Percentiles rank a stretch among this genome's conserved stretches.
These are phyloP conservation scores for Tylopilus balloui DNA, from an alignment of 768 basidiomycete genomes.

Conservation along the genomic window DNA sequence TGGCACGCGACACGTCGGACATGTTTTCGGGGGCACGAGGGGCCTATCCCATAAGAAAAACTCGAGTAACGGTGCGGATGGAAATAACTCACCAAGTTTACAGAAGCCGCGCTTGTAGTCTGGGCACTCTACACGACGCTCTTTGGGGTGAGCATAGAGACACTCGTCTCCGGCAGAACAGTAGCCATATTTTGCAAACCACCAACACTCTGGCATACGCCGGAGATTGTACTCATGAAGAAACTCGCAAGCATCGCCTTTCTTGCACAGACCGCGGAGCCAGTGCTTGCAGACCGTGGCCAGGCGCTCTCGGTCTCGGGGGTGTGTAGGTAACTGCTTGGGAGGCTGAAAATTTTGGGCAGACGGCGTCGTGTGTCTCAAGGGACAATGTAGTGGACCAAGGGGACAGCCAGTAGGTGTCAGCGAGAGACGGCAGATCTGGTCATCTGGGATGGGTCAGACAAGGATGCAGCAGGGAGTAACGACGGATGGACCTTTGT, in stretches of 20 bases:
- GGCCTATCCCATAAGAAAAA: conserved; percentile 48
- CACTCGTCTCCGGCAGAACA: conserved; percentile 97
- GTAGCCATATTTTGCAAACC: conserved; percentile 97
- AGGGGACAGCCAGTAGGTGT: conserved; percentile 85
- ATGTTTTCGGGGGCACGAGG: conserved; percentile 86
- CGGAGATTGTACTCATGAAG: conserved; percentile 97
- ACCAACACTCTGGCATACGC: conserved; percentile 99
- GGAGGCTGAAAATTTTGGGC: conserved; percentile 86
- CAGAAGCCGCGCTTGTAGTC: conserved; percentile 97
- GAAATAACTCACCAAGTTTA: conserved; percentile 63
- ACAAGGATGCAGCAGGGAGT: background rate
- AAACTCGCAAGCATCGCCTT: conserved; percentile 97
- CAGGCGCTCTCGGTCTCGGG: conserved; percentile 75
- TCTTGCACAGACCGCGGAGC: conserved; percentile 96
- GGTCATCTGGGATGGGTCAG: conserved; percentile 59
- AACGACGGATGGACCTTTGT: conserved; percentile 59
- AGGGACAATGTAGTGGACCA: conserved; percentile 85
- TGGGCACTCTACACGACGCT: conserved; percentile 87
- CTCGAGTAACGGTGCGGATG: background rate
- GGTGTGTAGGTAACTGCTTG: conserved; percentile 75
- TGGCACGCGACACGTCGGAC: conserved; percentile 89
- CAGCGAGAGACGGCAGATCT: conserved; percentile 86
- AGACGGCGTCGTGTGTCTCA: conserved; percentile 88
- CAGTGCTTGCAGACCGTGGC: conserved; percentile 98
- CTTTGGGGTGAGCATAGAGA: conserved; percentile 92